Base-by-base conservation (phyloP, 768 basidiomycete genomes). In the Rossbeevera mucosa region DNA sequence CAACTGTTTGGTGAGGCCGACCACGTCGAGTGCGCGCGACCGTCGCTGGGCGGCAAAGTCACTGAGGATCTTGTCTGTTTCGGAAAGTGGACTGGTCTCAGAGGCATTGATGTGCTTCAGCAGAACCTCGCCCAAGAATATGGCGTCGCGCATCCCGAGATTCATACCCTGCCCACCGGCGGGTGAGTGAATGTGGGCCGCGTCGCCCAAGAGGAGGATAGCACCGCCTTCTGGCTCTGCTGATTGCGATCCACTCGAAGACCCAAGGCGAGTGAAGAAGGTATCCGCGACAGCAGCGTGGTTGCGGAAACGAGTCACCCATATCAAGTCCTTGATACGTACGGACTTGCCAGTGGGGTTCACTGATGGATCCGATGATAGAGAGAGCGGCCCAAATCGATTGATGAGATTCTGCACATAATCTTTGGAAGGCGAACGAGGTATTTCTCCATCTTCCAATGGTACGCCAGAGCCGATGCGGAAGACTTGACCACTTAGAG, bases 281-380 rank as follows among this genome's bases (percentile, higher is more conserved):
- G 56, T 68, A 18, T 76, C 75, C 2, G 76, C 77, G 42, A 76
- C 67, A 31, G 76, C 74, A 21, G 73, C 72, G 55, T 72, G 75
- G 22, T 73, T 77, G 51, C 74, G 70, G 69, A 77, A 81, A 41
- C 77, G 71, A 11, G 75, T 72, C 13, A 75, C 67, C 78, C 78
- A 80, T 22, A 77, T 20, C 5, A 70, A 63, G 24, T 76, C 64
- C 22, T 66, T 65, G 47, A 80, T 73, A 22, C 58, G 56, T 4
- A 74, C 45, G 2, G 71, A 60, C 29, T 56, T 66, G 25, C 42
- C n/a, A 5, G 53, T 59, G 14, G 71, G 60, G 50, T 74, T 74
- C 13, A 69, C 55, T 16, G 71, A 66, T 4, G 73, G 59, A 50
- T 73, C 67, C 7, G 72, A 72, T 5, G 73, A 73, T 14, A 76